Conservation (phyloP, 169 alveolate genomes). For the Plasmodium falciparum region DNA sequence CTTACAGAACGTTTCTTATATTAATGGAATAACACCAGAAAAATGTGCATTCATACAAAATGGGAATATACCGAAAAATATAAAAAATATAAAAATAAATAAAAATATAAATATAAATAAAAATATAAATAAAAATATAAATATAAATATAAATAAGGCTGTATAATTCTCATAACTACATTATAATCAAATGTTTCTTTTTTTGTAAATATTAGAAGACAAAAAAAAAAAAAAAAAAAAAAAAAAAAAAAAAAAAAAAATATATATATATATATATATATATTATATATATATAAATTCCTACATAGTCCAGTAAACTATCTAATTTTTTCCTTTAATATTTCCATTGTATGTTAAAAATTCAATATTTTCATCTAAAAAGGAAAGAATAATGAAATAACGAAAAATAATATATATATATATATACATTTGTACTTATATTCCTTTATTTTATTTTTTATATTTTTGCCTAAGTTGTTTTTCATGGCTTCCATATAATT, state of each 20-base stretch:
- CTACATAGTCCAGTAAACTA: neutral
- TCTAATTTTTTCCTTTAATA: constrained; percentile 41
- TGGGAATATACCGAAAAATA: neutral
- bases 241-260: too few species aligned
- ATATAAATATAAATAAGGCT: neutral
- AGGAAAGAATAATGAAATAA: neutral
- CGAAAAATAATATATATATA: neutral
- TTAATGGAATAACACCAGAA: constrained; percentile 55
- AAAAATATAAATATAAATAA: neutral
- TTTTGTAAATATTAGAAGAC: neutral
- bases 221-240: too few species aligned
- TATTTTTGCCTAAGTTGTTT: constrained; percentile 33
- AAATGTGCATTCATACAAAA: constrained; percentile 26
- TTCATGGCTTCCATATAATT: constrained; percentile 42
- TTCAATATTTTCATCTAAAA: constrained; percentile 63
- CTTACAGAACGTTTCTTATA: constrained; percentile 24
- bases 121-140: neutral
- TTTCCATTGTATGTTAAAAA: constrained; percentile 65
- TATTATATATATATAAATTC: constrained; percentile 2
- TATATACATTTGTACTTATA: neutral
- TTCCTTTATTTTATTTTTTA: constrained; percentile 1
- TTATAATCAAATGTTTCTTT: neutral
- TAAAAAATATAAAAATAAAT: neutral
- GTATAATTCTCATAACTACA: neutral
- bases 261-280: neutral